phyloP scores from a whole-genome alignment of 1,139 yeast species.

The Blastobotrys arbuscula region DNA sequence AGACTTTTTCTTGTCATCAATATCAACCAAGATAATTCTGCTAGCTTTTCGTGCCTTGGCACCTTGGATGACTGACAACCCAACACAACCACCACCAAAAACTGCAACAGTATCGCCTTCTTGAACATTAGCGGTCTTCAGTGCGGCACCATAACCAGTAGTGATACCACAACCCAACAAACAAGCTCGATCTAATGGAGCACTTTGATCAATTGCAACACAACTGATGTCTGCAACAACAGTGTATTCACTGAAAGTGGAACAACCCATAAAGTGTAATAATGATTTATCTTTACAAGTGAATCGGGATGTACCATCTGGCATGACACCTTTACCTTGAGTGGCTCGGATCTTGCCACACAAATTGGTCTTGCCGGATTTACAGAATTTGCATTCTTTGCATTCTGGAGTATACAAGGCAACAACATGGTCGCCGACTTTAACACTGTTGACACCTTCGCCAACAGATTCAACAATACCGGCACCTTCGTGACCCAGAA shows the following conservation, averaged over 20 bases:
- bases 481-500: conserved; percentile 96
- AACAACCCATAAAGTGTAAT: conserved; percentile 95
- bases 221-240: conserved; percentile 98
- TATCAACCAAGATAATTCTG: conserved; percentile 80
- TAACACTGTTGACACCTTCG: conserved; percentile 83
- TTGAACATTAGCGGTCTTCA: conserved; percentile 87
- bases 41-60: conserved; percentile 77
- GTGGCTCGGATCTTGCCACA: conserved; percentile 89
- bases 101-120: conserved; percentile 93
- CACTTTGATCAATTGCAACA: conserved; percentile 81
- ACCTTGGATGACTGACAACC: conserved; percentile 93
- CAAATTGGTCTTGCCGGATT: conserved; percentile 89
- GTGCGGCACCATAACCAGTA: conserved; percentile 97
- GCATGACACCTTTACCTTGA: conserved; percentile 89
- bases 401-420: conserved; percentile 97
- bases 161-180: conserved; percentile 97
- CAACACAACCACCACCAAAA: conserved; percentile 97
- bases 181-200: conserved; percentile 83
- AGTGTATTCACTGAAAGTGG: conserved; percentile 93
- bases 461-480: conserved; percentile 92
- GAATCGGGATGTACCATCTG: conserved; percentile 92
- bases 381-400: conserved; percentile 89
- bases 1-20: conserved; percentile 73
- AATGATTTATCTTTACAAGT: conserved; percentile 71
- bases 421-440: conserved; percentile 84